Conservation (phyloP, 805 yeast species). For the Diddensiella santjacobensis region DNA sequence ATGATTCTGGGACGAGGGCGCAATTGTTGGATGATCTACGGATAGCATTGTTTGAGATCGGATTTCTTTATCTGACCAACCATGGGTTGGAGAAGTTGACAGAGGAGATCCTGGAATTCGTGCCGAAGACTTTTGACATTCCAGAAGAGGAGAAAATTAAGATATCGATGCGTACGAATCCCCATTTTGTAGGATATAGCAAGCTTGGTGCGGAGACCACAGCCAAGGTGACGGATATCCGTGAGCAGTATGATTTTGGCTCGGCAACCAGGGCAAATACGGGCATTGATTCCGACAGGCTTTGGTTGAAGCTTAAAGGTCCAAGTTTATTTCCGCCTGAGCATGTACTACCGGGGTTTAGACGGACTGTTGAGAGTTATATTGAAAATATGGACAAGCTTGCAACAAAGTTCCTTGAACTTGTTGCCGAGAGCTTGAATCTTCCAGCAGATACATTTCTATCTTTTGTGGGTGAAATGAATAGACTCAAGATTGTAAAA, state of each 20-base stretch:
- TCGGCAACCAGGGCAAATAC: slow-evolving; percentile 44
- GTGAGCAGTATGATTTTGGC: slow-evolving; percentile 62
- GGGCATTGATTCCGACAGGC: slow-evolving; percentile 18
- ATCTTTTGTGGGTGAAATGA: slow-evolving; percentile 46
- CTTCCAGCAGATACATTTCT: slow-evolving; percentile 44
- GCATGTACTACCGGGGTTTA: slow-evolving; percentile 41
- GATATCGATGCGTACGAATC: slow-evolving; percentile 52
- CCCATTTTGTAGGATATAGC: slow-evolving; percentile 58
- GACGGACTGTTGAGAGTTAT: slow-evolving; percentile 41
- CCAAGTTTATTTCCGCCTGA: slow-evolving; percentile 54
- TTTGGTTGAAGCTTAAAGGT: slow-evolving; percentile 50
- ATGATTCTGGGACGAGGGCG: slow-evolving; percentile 41
- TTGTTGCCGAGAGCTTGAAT: slow-evolving; percentile 56
- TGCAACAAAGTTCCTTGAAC: slow-evolving; percentile 39
- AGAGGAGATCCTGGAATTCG: slow-evolving; percentile 37
- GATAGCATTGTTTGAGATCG: slow-evolving; percentile 52
- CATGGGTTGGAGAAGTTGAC: slow-evolving; percentile 44
- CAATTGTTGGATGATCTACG: slow-evolving; percentile 37
- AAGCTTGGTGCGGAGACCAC: slow-evolving; percentile 57
- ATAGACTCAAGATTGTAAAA: slow-evolving; percentile 55
- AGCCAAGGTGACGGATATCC: slow-evolving; percentile 49
- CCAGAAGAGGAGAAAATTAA: slow-evolving; percentile 44
- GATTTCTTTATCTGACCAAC: slow-evolving; percentile 48
- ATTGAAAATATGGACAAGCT: slow-evolving; percentile 45
- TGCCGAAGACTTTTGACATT: slow-evolving; percentile 43